Conservation (phyloP, 2,329 filamentous ascomycete species). For the Cercospora zeae-maydis region DNA sequence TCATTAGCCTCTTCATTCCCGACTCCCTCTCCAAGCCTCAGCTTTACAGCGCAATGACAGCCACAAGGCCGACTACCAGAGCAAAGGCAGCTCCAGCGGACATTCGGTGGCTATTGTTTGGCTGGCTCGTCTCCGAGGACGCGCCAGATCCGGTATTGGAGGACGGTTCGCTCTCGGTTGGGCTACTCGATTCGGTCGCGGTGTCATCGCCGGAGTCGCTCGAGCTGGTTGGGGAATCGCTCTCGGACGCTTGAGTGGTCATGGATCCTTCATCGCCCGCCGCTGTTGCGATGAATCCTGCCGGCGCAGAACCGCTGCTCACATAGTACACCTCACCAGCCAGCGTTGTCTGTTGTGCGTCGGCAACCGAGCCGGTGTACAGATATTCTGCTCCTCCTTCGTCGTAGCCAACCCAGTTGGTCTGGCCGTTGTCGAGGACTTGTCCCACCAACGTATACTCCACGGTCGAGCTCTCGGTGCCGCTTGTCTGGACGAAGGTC, state of each 20-base stretch:
- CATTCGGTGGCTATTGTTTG: conserved; percentile 1
- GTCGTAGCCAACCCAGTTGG: conserved; percentile 38
- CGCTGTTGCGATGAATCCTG: conserved; percentile 4
- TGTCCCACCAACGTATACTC: conserved; percentile 31
- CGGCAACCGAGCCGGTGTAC: conserved; percentile 2
- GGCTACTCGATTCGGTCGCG: neutral
- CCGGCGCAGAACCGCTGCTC: conserved; percentile 8
- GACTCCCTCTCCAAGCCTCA: neutral
- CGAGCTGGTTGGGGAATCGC: neutral
- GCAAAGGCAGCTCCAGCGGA: conserved; percentile 3
- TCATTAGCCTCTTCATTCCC: neutral
- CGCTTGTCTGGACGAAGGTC: conserved; percentile 13
- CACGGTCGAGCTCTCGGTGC: conserved; percentile 7
- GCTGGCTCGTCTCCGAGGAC: neutral
- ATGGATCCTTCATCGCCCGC: neutral
- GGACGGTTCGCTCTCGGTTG: neutral
- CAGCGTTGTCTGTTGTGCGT: conserved; percentile 10
- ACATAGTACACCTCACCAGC: conserved; percentile 12
- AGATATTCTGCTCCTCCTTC: conserved; percentile 31
- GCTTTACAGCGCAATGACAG: neutral
- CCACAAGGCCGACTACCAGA: neutral
- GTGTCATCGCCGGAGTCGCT: neutral
- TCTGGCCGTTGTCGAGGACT: conserved; percentile 51
- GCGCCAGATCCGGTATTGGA: conserved; percentile 1
- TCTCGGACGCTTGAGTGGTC: neutral